These are phyloP conservation scores for Coleophoma cylindrospora DNA, from an alignment of 2,329 filamentous ascomycete genomes.

Conservation along the genomic window DNA sequence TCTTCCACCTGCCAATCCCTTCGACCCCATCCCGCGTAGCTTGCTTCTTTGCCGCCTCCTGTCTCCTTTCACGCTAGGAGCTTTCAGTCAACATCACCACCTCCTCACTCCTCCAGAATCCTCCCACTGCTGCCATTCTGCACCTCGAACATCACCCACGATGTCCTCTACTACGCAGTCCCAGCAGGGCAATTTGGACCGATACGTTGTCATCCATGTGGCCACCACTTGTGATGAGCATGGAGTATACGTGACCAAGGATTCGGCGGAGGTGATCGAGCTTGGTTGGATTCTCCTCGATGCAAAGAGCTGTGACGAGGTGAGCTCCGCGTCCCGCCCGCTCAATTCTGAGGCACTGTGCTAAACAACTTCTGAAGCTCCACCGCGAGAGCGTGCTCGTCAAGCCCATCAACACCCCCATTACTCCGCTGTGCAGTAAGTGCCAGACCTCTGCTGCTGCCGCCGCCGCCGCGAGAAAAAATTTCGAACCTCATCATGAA, in stretches of 20 bases:
- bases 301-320: slow-evolving; percentile 88
- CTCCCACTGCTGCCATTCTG: slow-evolving; percentile 55
- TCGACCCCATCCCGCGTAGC: slow-evolving; percentile 46
- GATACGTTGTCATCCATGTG: slow-evolving; percentile 97
- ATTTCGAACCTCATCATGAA: slow-evolving; percentile 2
- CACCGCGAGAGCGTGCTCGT: slow-evolving; percentile 95
- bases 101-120: slow-evolving; percentile 47
- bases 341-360: slow-evolving; percentile 4
- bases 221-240: slow-evolving; percentile 99
- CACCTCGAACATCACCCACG: slow-evolving; percentile 61
- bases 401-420: slow-evolving; percentile 97
- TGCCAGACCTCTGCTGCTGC: slow-evolving; percentile 25
- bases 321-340: slow-evolving; percentile 40
- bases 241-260: slow-evolving; percentile 98
- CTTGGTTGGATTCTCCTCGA: slow-evolving; percentile 96
- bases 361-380: slow-evolving; percentile 51
- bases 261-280: slow-evolving; percentile 98
- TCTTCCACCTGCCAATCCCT: slow-evolving; percentile 25
- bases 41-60: slow-evolving; percentile 59
- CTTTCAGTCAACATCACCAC: slow-evolving; percentile 71
- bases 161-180: slow-evolving; percentile 44
- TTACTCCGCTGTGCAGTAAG: slow-evolving; percentile 98
- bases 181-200: slow-evolving; percentile 73
- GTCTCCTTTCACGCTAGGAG: slow-evolving; percentile 63
- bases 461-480: slow-evolving; percentile 2